Percentiles rank a stretch among this genome's conserved stretches.
phyloP scores from a whole-genome alignment of 139 green algal species.

The Mesostigma viride region DNA sequence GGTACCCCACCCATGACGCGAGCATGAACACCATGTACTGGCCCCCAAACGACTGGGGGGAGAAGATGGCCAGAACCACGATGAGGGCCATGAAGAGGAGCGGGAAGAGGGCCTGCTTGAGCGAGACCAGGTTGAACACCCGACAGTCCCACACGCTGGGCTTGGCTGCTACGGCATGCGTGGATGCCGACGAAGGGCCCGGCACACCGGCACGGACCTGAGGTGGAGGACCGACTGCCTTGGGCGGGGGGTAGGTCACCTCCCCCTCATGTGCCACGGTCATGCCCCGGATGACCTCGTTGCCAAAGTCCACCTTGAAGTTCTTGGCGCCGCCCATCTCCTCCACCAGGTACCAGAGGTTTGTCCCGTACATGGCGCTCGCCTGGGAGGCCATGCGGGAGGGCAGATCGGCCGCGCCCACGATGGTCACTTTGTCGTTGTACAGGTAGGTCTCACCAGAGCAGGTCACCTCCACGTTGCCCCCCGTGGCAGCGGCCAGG shows the following conservation, averaged over 20 bases:
- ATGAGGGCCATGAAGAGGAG: background rate
- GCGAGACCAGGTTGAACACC: background rate
- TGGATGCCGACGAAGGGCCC: background rate
- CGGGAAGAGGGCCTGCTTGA: background rate
- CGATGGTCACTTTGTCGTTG: conserved; percentile 53
- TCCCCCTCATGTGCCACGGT: conserved; percentile 8
- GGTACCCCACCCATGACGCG: background rate
- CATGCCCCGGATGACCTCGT: conserved; percentile 22
- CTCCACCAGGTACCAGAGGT: conserved; percentile 55
- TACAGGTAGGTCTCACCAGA: conserved; percentile 34
- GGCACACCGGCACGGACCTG: background rate
- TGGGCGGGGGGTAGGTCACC: background rate
- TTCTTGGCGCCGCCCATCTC: background rate
- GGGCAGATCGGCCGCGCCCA: conserved; percentile 84
- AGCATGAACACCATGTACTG: background rate
- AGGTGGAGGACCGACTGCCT: background rate
- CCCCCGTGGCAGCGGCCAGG: conserved; percentile 68
- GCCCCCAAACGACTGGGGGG: background rate
- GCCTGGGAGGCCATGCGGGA: conserved; percentile 61
- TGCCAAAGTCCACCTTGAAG: conserved; percentile 10
- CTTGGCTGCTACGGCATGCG: too few relatives aligned
- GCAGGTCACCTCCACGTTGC: conserved; percentile 55
- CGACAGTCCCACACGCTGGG: too few relatives aligned
- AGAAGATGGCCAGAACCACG: background rate
- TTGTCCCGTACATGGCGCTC: conserved; percentile 72